Percentiles rank a stretch among this genome's conserved stretches.
Evolutionary conservation across 371 early-diverging fungal genomes (phyloP).

Genomic region (Mortierella sp.): DNA sequence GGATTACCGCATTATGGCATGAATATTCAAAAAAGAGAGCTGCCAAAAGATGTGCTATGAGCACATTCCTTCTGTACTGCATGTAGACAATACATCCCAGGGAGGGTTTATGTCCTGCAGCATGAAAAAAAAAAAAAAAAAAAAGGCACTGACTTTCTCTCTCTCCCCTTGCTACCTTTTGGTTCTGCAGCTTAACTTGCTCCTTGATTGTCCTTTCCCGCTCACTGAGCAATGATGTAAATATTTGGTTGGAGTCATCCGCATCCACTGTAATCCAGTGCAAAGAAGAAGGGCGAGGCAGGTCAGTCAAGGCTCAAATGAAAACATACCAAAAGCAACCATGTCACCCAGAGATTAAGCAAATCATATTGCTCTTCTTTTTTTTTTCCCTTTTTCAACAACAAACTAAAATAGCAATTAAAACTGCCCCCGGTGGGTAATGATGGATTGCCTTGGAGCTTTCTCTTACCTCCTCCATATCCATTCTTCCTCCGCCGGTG

Average conservation of each 20-base stretch:
- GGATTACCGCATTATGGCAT: too few species aligned
- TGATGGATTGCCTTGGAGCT: constrained; percentile 1
- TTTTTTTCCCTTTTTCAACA: too few species aligned
- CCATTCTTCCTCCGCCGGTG: constrained; percentile 57
- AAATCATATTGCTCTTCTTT: constrained; percentile 1
- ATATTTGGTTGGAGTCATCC: constrained; percentile 33
- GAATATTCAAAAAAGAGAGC: background rate
- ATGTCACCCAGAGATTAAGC: background rate
- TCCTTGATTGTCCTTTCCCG: constrained; percentile 48
- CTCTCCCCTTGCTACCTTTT: constrained; percentile 31
- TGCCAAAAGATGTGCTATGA: background rate
- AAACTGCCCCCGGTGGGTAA: background rate
- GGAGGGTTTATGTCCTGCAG: constrained; percentile 2
- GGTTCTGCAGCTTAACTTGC: constrained; percentile 46
- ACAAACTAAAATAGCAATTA: background rate
- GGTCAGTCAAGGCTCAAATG: background rate
- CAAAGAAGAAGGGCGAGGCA: background rate
- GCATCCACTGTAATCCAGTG: constrained; percentile 23
- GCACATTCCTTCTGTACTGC: constrained; percentile 58
- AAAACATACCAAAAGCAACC: constrained; percentile 26
- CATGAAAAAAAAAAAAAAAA: too few species aligned
- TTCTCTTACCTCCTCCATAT: constrained; percentile 33
- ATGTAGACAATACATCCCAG: constrained; percentile 22
- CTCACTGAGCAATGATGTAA: constrained; percentile 38
- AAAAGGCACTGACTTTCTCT: constrained; percentile 1